phyloP scores from a whole-genome alignment of 1,139 yeast genomes.

The Pichia sorboxylosa region DNA sequence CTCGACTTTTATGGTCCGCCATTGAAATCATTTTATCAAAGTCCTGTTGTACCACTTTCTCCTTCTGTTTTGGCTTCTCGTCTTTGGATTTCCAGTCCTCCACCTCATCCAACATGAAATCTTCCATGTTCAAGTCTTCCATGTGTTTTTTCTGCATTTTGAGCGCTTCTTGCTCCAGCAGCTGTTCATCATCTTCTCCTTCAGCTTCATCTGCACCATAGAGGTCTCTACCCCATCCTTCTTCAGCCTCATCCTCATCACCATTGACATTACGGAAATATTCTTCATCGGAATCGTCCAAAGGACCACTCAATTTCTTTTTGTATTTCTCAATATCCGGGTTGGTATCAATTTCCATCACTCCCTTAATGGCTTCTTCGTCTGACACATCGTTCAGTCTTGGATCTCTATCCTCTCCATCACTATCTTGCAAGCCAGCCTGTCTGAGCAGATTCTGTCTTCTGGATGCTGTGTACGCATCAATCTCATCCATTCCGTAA shows the following conservation, averaged over 20 bases:
- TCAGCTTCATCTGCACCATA: constrained; percentile 68
- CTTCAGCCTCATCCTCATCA: constrained; percentile 22
- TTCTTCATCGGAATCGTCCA: constrained; percentile 27
- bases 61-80: constrained; percentile 24
- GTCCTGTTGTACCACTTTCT: constrained; percentile 13
- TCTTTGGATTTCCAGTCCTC: constrained; percentile 53
- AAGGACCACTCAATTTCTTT: constrained; percentile 24
- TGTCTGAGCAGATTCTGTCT: constrained; percentile 51
- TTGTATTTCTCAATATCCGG: constrained; percentile 21
- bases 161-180: constrained; percentile 79
- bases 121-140: constrained; percentile 69
- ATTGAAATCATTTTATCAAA: constrained; percentile 13
- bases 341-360: constrained; percentile 17
- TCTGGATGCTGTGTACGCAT: constrained; percentile 54
- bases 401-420: constrained; percentile 28
- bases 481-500: constrained; percentile 52
- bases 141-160: constrained; percentile 80
- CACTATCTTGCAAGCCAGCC: constrained; percentile 31
- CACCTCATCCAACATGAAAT: constrained; percentile 74
- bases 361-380: constrained; percentile 19
- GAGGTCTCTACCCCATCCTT: constrained; percentile 80
- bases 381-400: constrained; percentile 24
- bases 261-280: constrained; percentile 25
- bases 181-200: constrained; percentile 57
- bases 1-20: constrained; percentile 34